Evolutionary conservation across 768 basidiomycete species (phyloP).

Genomic region (Chiua virens): DNA sequence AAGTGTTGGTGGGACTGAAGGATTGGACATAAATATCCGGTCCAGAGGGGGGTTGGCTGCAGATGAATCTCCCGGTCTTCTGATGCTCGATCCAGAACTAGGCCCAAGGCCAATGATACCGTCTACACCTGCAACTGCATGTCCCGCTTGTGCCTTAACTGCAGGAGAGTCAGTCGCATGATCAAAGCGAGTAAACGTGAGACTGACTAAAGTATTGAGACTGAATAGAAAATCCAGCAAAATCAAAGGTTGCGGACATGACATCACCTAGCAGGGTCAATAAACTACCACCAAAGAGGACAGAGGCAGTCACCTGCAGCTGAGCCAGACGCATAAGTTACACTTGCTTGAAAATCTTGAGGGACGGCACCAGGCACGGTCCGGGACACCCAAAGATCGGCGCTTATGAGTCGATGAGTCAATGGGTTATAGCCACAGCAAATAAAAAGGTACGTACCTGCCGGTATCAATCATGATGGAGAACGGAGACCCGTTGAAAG

Average conservation of each 20-base stretch:
- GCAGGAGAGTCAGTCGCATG: constrained; percentile 2
- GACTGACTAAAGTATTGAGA: constrained; percentile 37
- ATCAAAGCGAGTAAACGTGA: not conserved
- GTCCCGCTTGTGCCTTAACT: constrained; percentile 20
- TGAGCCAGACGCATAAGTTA: constrained; percentile 55
- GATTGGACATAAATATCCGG: constrained; percentile 62
- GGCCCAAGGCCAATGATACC: constrained; percentile 63
- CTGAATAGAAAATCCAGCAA: constrained; percentile 45
- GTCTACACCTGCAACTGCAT: constrained; percentile 11
- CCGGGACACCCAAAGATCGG: constrained; percentile 62
- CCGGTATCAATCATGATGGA: constrained; percentile 46
- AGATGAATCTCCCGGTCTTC: constrained; percentile 31
- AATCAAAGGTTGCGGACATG: constrained; percentile 28
- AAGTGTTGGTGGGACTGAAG: constrained; percentile 57
- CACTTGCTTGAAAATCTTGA: constrained; percentile 38
- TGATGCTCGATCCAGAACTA: constrained; percentile 52
- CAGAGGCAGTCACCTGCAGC: constrained; percentile 41
- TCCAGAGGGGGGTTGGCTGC: constrained; percentile 58
- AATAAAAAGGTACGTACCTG: constrained; percentile 33
- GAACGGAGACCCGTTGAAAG: constrained; percentile 35
- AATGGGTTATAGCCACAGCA: not conserved
- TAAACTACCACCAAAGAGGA: not conserved
- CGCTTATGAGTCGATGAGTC: constrained; percentile 39
- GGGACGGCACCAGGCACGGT: constrained; percentile 38
- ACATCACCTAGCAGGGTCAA: constrained; percentile 24